Percentiles rank a stretch among this genome's conserved stretches.
These are phyloP conservation scores for Davidsoniella neocaledoniae DNA, from an alignment of 2,329 filamentous ascomycete genomes.

Conservation along the genomic window DNA sequence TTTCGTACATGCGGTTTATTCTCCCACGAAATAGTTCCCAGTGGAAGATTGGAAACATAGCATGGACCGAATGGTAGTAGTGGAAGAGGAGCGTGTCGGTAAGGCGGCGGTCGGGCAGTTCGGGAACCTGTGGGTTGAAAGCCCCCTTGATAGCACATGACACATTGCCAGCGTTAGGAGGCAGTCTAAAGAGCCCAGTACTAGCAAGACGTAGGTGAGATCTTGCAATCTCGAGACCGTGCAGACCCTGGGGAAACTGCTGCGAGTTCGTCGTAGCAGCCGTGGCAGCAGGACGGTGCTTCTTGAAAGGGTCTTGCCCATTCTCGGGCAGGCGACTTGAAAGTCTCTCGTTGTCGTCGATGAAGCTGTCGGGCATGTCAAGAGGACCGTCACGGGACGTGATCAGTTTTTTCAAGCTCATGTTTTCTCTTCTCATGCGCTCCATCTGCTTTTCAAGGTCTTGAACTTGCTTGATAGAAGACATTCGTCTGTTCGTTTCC, in stretches of 20 bases:
- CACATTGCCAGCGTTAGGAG: slow-evolving; percentile 11
- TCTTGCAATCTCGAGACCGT: slow-evolving; percentile 10
- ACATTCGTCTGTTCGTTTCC: slow-evolving; percentile 96
- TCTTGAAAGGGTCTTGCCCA: slow-evolving; percentile 10
- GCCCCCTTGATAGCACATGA: slow-evolving; percentile 14
- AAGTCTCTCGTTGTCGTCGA: slow-evolving; percentile 33
- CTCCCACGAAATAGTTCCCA: slow-evolving; percentile 68
- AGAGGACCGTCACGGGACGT: slow-evolving; percentile 32
- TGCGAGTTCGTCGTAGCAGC: slow-evolving; percentile 10
- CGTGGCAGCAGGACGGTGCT: slow-evolving; percentile 10
- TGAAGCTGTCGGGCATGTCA: slow-evolving; percentile 30
- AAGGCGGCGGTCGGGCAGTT: slow-evolving; percentile 51
- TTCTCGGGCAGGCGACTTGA: slow-evolving; percentile 6
- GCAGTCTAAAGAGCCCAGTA: slow-evolving; percentile 11
- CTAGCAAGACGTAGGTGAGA: slow-evolving; percentile 11
- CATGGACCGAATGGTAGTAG: slow-evolving; percentile 64
- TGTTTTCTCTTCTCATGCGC: slow-evolving; percentile 64
- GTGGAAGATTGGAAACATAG: slow-evolving; percentile 70
- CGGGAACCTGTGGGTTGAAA: slow-evolving; percentile 39
- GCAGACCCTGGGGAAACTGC: slow-evolving; percentile 10
- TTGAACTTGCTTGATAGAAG: slow-evolving; percentile 97
- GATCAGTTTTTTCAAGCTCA: slow-evolving; percentile 50
- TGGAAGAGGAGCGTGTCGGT: slow-evolving; percentile 57
- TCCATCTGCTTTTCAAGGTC: slow-evolving; percentile 87
- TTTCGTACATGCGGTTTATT: slow-evolving; percentile 60